Percentiles rank a stretch among this genome's conserved stretches.
These are phyloP conservation scores for Eucalyptus leucophloia DNA, from an alignment of 345 rosid genomes.

Conservation along the genomic window DNA sequence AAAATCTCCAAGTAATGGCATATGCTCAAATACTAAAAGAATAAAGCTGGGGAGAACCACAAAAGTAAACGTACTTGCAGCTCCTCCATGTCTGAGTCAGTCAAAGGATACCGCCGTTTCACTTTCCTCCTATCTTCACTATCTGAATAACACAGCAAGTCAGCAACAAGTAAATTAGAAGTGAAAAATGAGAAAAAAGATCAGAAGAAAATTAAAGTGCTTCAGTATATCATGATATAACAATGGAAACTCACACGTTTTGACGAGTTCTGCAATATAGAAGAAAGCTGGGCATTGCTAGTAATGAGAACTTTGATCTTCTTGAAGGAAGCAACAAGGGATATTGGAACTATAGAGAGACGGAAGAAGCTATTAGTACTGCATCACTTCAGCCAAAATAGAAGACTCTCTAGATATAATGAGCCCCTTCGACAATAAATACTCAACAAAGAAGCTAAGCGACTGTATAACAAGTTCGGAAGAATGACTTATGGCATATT, in stretches of 20 bases:
- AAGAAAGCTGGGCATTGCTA: conserved; percentile 69
- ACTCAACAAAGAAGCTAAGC: not conserved
- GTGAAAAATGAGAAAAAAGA: not conserved
- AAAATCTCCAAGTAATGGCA: not conserved
- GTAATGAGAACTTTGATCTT: conserved; percentile 74
- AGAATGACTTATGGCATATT: not conserved
- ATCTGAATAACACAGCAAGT: conserved; percentile 16
- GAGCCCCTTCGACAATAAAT: not conserved
- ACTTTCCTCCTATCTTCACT: conserved; percentile 92
- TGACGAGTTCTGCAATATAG: conserved; percentile 55
- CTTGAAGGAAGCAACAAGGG: conserved; percentile 86
- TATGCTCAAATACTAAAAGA: not conserved
- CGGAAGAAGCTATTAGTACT: not conserved
- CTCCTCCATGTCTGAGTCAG: conserved; percentile 78
- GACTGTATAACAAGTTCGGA: not conserved
- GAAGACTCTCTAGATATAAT: not conserved
- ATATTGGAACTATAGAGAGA: conserved; percentile 54
- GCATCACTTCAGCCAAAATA: not conserved
- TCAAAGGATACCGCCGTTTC: conserved; percentile 57
- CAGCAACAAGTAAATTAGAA: not conserved
- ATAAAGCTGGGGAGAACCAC: not conserved
- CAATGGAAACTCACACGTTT: conserved; percentile 57
- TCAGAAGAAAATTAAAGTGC: not conserved
- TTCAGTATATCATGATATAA: not conserved
- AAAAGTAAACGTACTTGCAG: conserved; percentile 46